Conservation (phyloP, 179 eudicot species). For the Monotropa hypopitys region DNA sequence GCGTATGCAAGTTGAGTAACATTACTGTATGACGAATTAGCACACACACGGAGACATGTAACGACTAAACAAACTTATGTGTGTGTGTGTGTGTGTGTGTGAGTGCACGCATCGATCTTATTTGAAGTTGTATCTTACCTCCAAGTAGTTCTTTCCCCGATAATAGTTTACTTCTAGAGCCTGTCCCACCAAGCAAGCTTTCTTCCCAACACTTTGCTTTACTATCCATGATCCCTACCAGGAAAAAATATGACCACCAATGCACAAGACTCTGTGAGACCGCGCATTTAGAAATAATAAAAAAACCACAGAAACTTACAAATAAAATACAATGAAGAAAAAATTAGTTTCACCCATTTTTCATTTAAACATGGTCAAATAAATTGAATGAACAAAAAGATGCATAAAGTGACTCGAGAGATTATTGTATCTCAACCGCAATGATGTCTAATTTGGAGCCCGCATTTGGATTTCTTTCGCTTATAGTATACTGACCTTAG, state of each 20-base stretch:
- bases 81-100: not conserved
- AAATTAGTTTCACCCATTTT: not conserved
- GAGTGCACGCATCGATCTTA: not conserved
- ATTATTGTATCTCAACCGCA: not conserved
- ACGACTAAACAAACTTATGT: not conserved
- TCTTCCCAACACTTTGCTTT: slow-evolving; percentile 62
- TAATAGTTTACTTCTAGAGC: slow-evolving; percentile 40
- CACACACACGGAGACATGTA: not conserved
- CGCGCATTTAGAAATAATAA: not conserved
- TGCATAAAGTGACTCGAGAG: not conserved
- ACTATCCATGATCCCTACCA: slow-evolving; percentile 63
- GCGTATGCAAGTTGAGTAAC: not conserved
- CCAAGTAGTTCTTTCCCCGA: slow-evolving; percentile 56
- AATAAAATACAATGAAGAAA: not conserved
- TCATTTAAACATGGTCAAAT: no score
- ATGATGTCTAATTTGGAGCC: not conserved
- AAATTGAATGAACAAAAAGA: not conserved
- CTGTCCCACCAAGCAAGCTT: slow-evolving; percentile 56
- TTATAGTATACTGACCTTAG: slow-evolving; percentile 27
- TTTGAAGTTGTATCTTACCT: slow-evolving; percentile 24
- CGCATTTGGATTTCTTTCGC: not conserved
- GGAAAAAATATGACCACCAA: slow-evolving; percentile 3
- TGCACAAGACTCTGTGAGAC: not conserved
- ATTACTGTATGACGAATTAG: not conserved
- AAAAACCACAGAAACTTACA: not conserved